Evolutionary conservation across 163 green algal genomes (phyloP).

Genomic region (Volvox carteri): DNA sequence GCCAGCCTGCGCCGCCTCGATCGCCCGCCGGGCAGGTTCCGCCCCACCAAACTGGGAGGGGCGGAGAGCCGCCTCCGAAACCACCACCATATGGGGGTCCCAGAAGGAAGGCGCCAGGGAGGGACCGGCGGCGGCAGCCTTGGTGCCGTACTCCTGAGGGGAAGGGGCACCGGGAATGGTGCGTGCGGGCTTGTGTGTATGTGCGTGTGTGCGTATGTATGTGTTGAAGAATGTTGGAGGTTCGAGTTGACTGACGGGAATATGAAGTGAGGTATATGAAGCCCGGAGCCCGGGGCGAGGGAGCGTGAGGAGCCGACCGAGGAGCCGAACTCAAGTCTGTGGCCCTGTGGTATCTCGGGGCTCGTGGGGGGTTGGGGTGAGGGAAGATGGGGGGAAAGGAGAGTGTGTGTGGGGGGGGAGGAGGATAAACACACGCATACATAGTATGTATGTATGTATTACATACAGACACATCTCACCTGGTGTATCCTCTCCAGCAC

Average conservation of each 20-base stretch:
- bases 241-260: no score
- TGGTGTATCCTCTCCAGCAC: not conserved
- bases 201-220: no score
- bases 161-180: not conserved
- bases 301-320: not conserved
- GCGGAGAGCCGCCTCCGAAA: not conserved
- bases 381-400: not conserved
- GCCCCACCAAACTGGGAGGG: not conserved
- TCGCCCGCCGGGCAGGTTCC: not conserved
- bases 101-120: not conserved
- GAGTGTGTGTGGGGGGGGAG: not conserved
- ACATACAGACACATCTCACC: not conserved
- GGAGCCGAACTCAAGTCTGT: not conserved
- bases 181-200: not conserved
- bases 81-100: conserved; percentile 18
- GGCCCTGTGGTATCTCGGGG: not conserved
- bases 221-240: no score
- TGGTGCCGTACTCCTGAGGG: not conserved
- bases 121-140: not conserved
- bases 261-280: no score
- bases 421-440: not conserved
- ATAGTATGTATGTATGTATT: not conserved
- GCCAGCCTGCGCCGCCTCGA: not conserved
- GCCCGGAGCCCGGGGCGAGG: not conserved
- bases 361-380: not conserved